Percentiles rank a stretch among this genome's conserved stretches.
Evolutionary conservation across 192 early-diverging fungal species (phyloP).

Genomic region (Spizellomyces sp.): DNA sequence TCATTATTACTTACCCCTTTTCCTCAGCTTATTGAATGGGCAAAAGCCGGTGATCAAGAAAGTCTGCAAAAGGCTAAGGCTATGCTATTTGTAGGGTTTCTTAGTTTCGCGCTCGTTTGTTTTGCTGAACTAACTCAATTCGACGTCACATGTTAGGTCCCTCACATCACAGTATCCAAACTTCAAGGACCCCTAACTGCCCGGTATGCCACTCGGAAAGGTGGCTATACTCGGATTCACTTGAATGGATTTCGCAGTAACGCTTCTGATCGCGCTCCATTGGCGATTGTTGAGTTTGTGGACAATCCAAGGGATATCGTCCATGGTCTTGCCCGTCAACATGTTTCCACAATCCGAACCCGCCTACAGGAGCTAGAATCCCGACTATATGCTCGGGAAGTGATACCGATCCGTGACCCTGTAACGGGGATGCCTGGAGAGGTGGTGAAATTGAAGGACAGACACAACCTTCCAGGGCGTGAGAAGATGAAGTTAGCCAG

Average conservation of each 20-base stretch:
- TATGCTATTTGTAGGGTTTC: slow-evolving; percentile 33
- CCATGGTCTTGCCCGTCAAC: slow-evolving; percentile 35
- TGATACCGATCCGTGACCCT: slow-evolving; percentile 44
- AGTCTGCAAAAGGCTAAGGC: slow-evolving; percentile 29
- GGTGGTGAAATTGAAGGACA: slow-evolving; percentile 14
- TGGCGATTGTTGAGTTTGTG: slow-evolving; percentile 90
- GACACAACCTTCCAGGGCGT: slow-evolving; percentile 38
- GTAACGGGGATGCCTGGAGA: slow-evolving; percentile 25
- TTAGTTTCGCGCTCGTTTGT: neutral
- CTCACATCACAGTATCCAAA: slow-evolving; percentile 73
- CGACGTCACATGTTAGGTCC: slow-evolving; percentile 59
- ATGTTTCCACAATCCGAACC: slow-evolving; percentile 25
- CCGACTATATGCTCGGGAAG: slow-evolving; percentile 31
- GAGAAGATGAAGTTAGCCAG: slow-evolving; percentile 34
- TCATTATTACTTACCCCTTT: neutral
- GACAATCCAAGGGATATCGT: slow-evolving; percentile 76
- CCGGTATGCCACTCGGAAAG: slow-evolving; percentile 73
- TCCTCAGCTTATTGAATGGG: slow-evolving; percentile 77
- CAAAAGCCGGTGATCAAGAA: slow-evolving; percentile 67
- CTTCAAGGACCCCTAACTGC: slow-evolving; percentile 80
- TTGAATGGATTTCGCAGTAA: slow-evolving; percentile 68
- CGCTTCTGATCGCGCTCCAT: slow-evolving; percentile 79
- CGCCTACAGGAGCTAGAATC: slow-evolving; percentile 36
- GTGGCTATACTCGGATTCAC: slow-evolving; percentile 90
- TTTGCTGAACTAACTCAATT: neutral